Base-by-base conservation (phyloP, 192 early-diverging fungal genomes). In the Spizellomyces punctatus region DNA sequence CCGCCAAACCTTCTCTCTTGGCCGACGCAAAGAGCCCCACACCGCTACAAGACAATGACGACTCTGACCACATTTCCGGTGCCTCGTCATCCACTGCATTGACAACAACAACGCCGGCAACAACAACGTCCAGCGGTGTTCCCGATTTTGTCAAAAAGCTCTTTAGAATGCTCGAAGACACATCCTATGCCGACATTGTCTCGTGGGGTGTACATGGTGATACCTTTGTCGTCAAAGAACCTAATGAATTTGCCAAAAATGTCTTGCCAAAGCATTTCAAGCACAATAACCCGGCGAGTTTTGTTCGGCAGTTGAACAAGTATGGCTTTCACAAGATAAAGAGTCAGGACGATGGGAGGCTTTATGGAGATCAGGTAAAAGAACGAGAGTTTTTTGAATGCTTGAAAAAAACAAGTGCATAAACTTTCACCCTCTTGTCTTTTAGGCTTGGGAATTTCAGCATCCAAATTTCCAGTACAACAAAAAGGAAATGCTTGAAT, bases 311-410 rank as follows among this genome's bases (percentile, higher is more conserved):
- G 62, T 72, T 88, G 12, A 88, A 88, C 76, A 88, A 87, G 81
- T 88, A 99, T 73, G 97, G 93, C 10, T 99, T 99, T 71, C 95
- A 95, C 81, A 99, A 99, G 65, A 85, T 87, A 50, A 73, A 72
- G 4, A 75, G 19, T 44, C 56, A 58, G 63, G 75, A 71, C 8
- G 75, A 76, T 46, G 81, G 56, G 41, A 73, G 46, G 79, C 71
- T 63, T 64, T 86, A 73, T 76, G 84, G 72, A 58, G 69, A 82
- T 71, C 6, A 36, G 63, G 73, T 75, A 77, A 67, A 60, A 8
- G 17, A n/a, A n/a, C n/a, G n/a, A n/a, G n/a, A n/a, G n/a, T n/a
- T n/a, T n/a, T n/a, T 36, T 69, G 59, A 36, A 36, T 2, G 27
- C 52, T 0, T 55, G 16, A 55, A 55, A 19, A 55, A 55, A 52